phyloP scores from a whole-genome alignment of 306 rosid species.

The Luffa aegyptiaca region DNA sequence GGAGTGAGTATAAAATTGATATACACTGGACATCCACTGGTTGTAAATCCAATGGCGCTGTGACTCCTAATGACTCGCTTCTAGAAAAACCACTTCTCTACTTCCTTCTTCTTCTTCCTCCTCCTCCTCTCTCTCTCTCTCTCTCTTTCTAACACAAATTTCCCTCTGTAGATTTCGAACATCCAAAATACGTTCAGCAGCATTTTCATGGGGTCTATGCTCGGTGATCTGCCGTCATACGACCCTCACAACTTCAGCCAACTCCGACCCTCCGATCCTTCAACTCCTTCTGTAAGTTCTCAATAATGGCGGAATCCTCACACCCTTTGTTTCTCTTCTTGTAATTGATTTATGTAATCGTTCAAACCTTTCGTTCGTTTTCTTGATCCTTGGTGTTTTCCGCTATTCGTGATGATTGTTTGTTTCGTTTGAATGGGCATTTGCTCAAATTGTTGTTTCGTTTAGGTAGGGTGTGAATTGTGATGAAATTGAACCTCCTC shows the following conservation, averaged over 20 bases:
- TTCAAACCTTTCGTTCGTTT: neutral
- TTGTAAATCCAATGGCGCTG: slow-evolving; percentile 1
- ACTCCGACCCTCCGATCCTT: slow-evolving; percentile 82
- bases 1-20: neutral
- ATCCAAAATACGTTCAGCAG: neutral
- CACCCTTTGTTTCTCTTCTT: slow-evolving; percentile 8
- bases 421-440: neutral
- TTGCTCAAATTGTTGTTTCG: neutral
- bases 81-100: slow-evolving; percentile 7
- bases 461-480: neutral
- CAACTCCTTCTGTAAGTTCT: slow-evolving; percentile 66
- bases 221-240: slow-evolving; percentile 80
- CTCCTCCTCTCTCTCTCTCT: neutral
- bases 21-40: neutral
- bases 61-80: neutral
- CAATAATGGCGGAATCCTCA: neutral
- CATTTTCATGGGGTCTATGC: slow-evolving; percentile 58
- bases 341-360: slow-evolving; percentile 1
- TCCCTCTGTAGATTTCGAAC: neutral
- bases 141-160: neutral
- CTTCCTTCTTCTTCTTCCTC: neutral
- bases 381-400: neutral
- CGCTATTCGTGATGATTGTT: neutral
- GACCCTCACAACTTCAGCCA: slow-evolving; percentile 96
- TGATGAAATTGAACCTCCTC: neutral